Base-by-base conservation (phyloP, 495 filamentous ascomycete genomes). In the Penicillium psychrofluorescens region DNA sequence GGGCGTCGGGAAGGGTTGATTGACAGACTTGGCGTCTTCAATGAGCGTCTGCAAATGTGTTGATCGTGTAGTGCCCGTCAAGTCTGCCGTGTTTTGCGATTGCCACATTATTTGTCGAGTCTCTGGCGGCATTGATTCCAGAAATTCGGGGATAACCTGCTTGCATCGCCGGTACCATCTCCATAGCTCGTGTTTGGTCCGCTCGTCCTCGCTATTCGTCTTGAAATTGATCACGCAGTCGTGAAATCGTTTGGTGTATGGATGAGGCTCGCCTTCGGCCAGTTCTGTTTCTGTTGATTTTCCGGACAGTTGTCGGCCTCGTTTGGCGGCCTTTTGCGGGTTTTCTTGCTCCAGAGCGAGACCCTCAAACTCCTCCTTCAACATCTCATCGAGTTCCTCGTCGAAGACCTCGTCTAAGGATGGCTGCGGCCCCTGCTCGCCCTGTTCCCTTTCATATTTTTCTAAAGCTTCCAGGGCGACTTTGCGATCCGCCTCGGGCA, bases 21-120 rank as follows among this genome's bases (percentile, higher is more conserved):
- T 78, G 32, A 74, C 65, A 9, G 75, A 65, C 22, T 66, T 56
- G 59, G 84, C 80, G 50, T 89, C 86, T 54, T 79, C 70, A 6
- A 75, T 66, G 11, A 90, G 63, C 9, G 63, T 53, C 43, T 79
- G 76, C 12, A 86, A 53, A 61, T 81, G 81, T 10, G 66, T 60
- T 60, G 81, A 75, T 32, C 78, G 78, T 30, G 59, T 49, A 22
- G 51, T 2, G 11, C 42, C 32, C 1, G 56, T 38, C 38, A 77
- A 68, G 27, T 73, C 56, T 48, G 75, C 73, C 8, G 70, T 58
- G 3, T 62, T 46, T 74, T 77, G 66, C 41, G 75, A 54, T 38
- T 59, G 38, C 67, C 61, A 71, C 58, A 83, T 39, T 45, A 65
- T 15, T 41, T 59, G 59, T 55, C 72, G 39, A 48, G 56, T 52